Conservation (phyloP, 202 grass and related monocot species). For the Setaria viridis region DNA sequence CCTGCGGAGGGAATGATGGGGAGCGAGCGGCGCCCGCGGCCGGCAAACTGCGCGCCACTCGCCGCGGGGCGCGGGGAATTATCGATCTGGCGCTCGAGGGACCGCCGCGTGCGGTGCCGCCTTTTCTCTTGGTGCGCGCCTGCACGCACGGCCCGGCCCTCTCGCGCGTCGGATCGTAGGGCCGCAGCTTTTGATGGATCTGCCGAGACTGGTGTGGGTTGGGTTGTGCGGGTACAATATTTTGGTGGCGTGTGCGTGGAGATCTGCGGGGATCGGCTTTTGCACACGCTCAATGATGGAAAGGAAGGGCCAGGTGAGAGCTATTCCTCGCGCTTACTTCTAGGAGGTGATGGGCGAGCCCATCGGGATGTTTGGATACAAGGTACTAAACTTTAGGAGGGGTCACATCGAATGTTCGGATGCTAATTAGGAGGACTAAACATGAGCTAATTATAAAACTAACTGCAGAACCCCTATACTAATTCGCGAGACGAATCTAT, state of each 20-base stretch:
- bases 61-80: not conserved
- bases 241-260: not conserved
- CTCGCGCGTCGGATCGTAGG: too few relatives aligned
- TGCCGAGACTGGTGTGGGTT: not conserved
- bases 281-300: constrained; percentile 52
- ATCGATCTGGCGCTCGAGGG: not conserved
- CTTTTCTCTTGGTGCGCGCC: not conserved
- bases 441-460: too few relatives aligned
- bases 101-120: not conserved
- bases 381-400: too few relatives aligned
- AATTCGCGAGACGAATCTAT: too few relatives aligned
- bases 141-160: not conserved
- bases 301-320: constrained; percentile 2
- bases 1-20: not conserved
- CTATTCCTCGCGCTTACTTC: constrained; percentile 32
- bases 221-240: too few relatives aligned
- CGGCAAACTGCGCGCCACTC: constrained; percentile 5
- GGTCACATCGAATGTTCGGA: too few relatives aligned
- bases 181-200: not conserved
- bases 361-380: too few relatives aligned
- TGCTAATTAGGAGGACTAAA: too few relatives aligned
- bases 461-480: too few relatives aligned
- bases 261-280: constrained; percentile 37
- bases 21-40: not conserved
- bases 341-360: not conserved